Percentiles rank a stretch among this genome's conserved stretches.
phyloP scores from a whole-genome alignment of 2,329 filamentous ascomycete species.

The Plectosphaerella plurivora region DNA sequence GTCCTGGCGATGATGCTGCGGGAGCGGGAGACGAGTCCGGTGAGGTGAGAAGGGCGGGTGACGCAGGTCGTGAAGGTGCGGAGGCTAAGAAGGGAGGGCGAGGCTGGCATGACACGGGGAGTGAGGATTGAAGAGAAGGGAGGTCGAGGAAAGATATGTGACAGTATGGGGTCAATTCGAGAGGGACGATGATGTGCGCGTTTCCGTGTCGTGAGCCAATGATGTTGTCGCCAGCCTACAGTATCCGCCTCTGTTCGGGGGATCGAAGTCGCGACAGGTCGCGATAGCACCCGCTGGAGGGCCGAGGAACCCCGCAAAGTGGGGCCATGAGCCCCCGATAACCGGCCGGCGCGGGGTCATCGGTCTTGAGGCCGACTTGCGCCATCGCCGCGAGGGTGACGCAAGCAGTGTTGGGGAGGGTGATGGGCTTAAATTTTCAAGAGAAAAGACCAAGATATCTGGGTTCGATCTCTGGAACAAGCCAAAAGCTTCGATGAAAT shows the following conservation, averaged over 20 bases:
- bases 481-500: too few relatives aligned
- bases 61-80: slow-evolving; percentile 1
- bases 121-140: background rate
- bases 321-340: background rate
- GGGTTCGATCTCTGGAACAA: too few relatives aligned
- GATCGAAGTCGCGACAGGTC: background rate
- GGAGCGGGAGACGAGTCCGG: background rate
- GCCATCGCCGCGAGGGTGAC: background rate
- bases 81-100: background rate
- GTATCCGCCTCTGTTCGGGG: background rate
- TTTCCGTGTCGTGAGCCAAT: background rate
- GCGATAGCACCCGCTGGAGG: background rate
- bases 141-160: background rate
- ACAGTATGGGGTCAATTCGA: background rate
- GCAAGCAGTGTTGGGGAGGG: background rate
- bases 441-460: too few relatives aligned
- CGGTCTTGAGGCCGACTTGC: background rate
- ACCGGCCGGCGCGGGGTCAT: background rate
- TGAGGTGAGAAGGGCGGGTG: slow-evolving; percentile 5
- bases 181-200: background rate
- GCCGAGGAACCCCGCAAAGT: background rate
- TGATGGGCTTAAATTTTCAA: background rate
- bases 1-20: slow-evolving; percentile 14
- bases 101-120: background rate
- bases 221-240: background rate